Evolutionary conservation across 768 basidiomycete genomes (phyloP).

Genomic region (Cystobasidium onofrii): DNA sequence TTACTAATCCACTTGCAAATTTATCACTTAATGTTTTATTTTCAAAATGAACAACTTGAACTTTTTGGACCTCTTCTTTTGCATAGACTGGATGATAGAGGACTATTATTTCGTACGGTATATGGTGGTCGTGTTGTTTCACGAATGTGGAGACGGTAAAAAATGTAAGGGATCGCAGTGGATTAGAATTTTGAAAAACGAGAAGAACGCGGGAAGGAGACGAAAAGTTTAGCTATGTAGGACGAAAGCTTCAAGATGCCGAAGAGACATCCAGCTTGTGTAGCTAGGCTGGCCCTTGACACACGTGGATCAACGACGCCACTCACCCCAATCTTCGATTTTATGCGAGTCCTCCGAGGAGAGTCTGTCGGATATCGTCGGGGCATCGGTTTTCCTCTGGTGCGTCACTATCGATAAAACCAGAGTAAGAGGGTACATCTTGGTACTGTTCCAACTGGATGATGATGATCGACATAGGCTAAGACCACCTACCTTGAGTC

Average conservation of each 20-base stretch:
- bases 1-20: constrained; percentile 60
- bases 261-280: too few species aligned
- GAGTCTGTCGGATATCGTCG: not conserved
- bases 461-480: too few species aligned
- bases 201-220: too few species aligned
- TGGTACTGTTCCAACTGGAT: too few species aligned
- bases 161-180: too few species aligned
- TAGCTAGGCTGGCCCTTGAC: too few species aligned
- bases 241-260: too few species aligned
- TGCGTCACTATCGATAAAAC: too few species aligned
- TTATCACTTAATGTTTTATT: constrained; percentile 64
- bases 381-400: not conserved
- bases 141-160: not conserved
- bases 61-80: constrained; percentile 47
- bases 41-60: constrained; percentile 58
- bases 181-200: too few species aligned
- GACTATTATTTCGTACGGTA: not conserved
- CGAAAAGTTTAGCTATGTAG: too few species aligned
- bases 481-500: not conserved
- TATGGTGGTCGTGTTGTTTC: too few species aligned
- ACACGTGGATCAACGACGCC: not conserved
- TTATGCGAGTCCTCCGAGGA: constrained; percentile 1
- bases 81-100: constrained; percentile 44
- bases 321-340: constrained; percentile 27
- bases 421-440: too few species aligned